A percentile compares a stretch with the other conserved stretches of the same genome.
These are phyloP conservation scores for Emmonsiellopsis sp. DNA, from an alignment of 2,329 filamentous ascomycete genomes.

Conservation along the genomic window DNA sequence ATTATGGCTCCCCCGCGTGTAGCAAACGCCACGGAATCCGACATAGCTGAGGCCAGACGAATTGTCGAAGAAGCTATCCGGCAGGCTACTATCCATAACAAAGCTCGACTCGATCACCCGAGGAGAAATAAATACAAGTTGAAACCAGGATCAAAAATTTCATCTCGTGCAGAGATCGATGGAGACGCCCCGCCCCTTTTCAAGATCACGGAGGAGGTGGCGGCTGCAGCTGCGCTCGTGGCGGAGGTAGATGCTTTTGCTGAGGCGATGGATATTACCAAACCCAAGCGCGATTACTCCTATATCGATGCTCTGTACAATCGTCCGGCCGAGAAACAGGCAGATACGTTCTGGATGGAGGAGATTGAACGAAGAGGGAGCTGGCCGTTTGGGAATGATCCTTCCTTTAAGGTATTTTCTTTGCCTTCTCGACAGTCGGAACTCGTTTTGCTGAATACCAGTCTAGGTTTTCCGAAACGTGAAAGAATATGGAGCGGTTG, in stretches of 20 bases:
- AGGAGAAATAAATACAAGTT: neutral
- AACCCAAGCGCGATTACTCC: neutral
- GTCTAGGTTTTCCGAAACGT: conserved; percentile 5
- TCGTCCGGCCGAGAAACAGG: neutral
- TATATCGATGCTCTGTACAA: neutral
- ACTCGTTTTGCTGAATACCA: neutral
- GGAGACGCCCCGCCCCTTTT: conserved; percentile 1
- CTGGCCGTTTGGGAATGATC: conserved; percentile 6
- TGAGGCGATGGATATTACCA: neutral
- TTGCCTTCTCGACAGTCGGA: neutral
- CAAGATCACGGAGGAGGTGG: conserved; percentile 2
- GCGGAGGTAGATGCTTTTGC: conserved; percentile 3
- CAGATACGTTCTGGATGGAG: conserved; percentile 4
- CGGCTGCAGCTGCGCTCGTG: conserved; percentile 2
- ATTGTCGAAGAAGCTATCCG: neutral
- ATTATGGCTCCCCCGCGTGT: neutral
- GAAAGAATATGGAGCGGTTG: conserved; percentile 3
- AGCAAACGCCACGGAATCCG: neutral
- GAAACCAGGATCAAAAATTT: neutral
- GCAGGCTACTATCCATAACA: neutral
- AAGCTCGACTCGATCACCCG: conserved; percentile 4
- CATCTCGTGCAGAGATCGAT: neutral
- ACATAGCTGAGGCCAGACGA: neutral
- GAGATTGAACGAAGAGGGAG: neutral
- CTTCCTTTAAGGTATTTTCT: conserved; percentile 1